Evolutionary conservation across 1,139 yeast genomes (phyloP), one percentile per base, ranked within the genome.

Genomic region (Diutina neorugosa): DNA sequence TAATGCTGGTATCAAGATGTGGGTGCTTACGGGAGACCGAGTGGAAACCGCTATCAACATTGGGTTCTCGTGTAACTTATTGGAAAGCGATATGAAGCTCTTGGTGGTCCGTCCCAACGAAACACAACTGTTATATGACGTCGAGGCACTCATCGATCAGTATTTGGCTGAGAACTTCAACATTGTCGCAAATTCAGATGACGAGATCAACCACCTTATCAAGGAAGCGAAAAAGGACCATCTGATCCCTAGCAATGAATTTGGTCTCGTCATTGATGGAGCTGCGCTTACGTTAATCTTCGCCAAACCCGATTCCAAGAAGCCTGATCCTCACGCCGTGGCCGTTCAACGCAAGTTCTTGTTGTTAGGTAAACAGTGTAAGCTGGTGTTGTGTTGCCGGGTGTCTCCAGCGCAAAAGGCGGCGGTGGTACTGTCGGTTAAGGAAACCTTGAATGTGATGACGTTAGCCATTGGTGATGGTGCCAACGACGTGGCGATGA

Each of bases 331-430:
- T 14, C 52, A 51, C 6, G 55, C 54, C 16, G 52, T 56, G 37
- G 52, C 44, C 21, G 41, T 55, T 41, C 57, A 87, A 87, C 67
- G 27, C 25, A 54, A 9, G 34, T 90, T 93, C 66, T 72, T 93
- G 59, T 70, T 93, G 52, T 73, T 93, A 53, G 90, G 98, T 70
- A 93, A 93, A 66, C 93, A 89, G 63, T 93, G 98, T 75, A 85
- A 84, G 61, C 87, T 97, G 11, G 98, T 93, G 21, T 68, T 87
- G 56, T 93, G 98, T 70, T 93, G 98, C 68, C 83, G 98, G 66
- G 98, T 93, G 8, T 87, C 96, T 2, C 98, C 98, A 0, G 88
- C 96, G 49, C 98, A 93, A 66, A 93, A 93, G 67, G 98, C 98
- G 7, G 83, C 90, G 5, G 97, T 93, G 43, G 98, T 93, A 14